Conservation (phyloP, 805 yeast species). For the Huiozyma naganishii region DNA sequence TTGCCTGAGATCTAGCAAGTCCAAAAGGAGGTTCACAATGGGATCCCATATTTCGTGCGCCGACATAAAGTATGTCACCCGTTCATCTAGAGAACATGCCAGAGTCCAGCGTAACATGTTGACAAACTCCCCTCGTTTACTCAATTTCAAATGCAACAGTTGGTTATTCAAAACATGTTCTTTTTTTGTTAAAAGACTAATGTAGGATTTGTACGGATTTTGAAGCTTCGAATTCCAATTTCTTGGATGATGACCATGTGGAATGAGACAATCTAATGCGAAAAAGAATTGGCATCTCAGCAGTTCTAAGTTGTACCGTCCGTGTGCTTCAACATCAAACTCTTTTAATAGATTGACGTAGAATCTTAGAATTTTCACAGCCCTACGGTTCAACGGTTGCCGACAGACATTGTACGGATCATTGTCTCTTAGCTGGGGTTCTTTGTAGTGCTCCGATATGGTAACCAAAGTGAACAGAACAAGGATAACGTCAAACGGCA, state of each 20-base stretch:
- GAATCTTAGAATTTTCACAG: conserved; percentile 22
- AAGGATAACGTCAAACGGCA: conserved; percentile 27
- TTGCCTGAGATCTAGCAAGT: conserved; percentile 17
- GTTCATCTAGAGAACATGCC: conserved; percentile 10
- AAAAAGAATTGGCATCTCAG: conserved; percentile 25
- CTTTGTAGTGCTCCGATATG: conserved; percentile 22
- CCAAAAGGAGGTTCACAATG: conserved; percentile 13
- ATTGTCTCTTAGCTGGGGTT: conserved; percentile 13
- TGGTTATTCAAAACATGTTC: conserved; percentile 12
- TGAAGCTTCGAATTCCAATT: neutral
- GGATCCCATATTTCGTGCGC: conserved; percentile 22
- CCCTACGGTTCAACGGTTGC: conserved; percentile 25
- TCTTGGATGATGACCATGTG: neutral
- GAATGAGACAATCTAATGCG: conserved; percentile 13
- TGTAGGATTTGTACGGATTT: conserved; percentile 17
- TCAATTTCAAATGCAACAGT: conserved; percentile 12
- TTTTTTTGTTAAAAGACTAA: conserved; percentile 14
- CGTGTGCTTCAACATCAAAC: conserved; percentile 9
- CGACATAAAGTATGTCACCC: conserved; percentile 6
- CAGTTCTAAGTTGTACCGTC: conserved; percentile 13
- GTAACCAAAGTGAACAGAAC: conserved; percentile 31
- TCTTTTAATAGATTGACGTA: conserved; percentile 13
- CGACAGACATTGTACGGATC: conserved; percentile 22
- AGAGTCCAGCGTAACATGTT: conserved; percentile 23
- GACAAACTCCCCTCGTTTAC: conserved; percentile 15